These are phyloP conservation scores for Penicillium sp. DNA, from an alignment of 2,329 filamentous ascomycete species.

Conservation along the genomic window DNA sequence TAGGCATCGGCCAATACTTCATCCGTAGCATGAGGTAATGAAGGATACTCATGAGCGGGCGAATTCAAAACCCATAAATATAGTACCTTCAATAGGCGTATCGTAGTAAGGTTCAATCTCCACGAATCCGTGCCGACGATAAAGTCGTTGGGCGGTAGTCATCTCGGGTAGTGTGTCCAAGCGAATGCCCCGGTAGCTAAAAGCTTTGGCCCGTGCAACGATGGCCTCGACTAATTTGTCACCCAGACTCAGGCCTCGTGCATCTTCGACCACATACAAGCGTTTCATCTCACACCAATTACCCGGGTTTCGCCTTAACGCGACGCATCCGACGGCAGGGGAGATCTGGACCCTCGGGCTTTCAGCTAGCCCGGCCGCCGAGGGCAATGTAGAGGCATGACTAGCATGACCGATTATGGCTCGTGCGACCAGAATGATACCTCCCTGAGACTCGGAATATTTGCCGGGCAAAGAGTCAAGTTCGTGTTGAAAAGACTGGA, in stretches of 20 bases:
- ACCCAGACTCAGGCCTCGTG: constrained; percentile 52
- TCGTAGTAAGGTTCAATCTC: constrained; percentile 56
- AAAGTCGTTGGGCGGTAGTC: constrained; percentile 51
- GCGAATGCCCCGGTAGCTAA: constrained; percentile 54
- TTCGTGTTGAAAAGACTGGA: constrained; percentile 56
- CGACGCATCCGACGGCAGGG: constrained; percentile 49
- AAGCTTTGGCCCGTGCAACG: constrained; percentile 44
- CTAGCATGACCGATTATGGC: neutral
- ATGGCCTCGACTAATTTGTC: constrained; percentile 47
- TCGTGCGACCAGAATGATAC: constrained; percentile 51
- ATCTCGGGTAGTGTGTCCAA: constrained; percentile 58
- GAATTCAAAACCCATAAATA: constrained; percentile 46
- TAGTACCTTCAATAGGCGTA: constrained; percentile 53
- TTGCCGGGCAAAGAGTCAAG: constrained; percentile 54
- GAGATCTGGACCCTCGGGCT: neutral
- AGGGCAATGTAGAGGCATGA: neutral
- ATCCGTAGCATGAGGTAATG: neutral
- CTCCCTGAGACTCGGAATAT: constrained; percentile 48
- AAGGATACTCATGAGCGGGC: neutral
- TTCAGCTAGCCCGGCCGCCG: neutral
- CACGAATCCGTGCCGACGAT: constrained; percentile 52
- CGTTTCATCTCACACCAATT: constrained; percentile 56
- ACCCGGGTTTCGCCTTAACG: constrained; percentile 40
- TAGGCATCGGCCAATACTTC: neutral
- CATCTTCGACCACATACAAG: constrained; percentile 51